Conservation (phyloP, 2,329 filamentous ascomycete genomes). For the Fusarium citri region DNA sequence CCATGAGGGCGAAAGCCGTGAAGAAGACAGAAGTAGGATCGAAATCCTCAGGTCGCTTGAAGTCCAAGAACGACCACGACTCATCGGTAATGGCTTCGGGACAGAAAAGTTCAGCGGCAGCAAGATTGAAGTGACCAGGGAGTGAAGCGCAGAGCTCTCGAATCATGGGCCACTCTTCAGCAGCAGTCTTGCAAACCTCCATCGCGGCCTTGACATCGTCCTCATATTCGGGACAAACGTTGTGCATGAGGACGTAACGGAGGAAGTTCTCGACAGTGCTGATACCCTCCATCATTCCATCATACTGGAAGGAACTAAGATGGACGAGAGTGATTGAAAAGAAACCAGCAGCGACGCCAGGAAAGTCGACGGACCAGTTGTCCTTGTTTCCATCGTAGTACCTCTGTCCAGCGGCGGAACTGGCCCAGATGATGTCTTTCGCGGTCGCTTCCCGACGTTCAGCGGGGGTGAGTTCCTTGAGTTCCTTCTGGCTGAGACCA, state of each 20-base stretch:
- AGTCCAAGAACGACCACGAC: constrained; percentile 47
- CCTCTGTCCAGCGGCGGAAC: constrained; percentile 54
- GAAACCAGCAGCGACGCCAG: constrained; percentile 80
- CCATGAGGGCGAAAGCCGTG: constrained; percentile 57
- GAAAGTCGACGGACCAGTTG: constrained; percentile 85
- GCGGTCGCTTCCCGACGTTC: constrained; percentile 74
- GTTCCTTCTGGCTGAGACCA: constrained; percentile 68
- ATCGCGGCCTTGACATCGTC: constrained; percentile 75
- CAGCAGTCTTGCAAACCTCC: constrained; percentile 73
- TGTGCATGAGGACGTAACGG: constrained; percentile 85
- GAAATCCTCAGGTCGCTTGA: constrained; percentile 53
- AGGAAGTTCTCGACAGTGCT: constrained; percentile 86
- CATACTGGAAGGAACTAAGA: constrained; percentile 66
- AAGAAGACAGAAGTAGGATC: constrained; percentile 58
- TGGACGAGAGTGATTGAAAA: constrained; percentile 71
- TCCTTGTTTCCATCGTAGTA: constrained; percentile 65
- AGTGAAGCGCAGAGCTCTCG: constrained; percentile 63
- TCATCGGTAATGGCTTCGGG: constrained; percentile 41
- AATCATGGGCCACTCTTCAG: constrained; percentile 73
- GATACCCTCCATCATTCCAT: constrained; percentile 67
- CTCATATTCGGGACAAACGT: constrained; percentile 85
- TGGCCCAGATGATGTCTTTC: constrained; percentile 66
- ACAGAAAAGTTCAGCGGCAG: constrained; percentile 76
- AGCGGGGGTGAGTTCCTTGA: constrained; percentile 64
- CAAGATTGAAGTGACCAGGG: constrained; percentile 85